Evolutionary conservation across 2,329 filamentous ascomycete genomes (phyloP), one percentile per base, ranked within the genome.

Genomic region (Penicillium hordei): DNA sequence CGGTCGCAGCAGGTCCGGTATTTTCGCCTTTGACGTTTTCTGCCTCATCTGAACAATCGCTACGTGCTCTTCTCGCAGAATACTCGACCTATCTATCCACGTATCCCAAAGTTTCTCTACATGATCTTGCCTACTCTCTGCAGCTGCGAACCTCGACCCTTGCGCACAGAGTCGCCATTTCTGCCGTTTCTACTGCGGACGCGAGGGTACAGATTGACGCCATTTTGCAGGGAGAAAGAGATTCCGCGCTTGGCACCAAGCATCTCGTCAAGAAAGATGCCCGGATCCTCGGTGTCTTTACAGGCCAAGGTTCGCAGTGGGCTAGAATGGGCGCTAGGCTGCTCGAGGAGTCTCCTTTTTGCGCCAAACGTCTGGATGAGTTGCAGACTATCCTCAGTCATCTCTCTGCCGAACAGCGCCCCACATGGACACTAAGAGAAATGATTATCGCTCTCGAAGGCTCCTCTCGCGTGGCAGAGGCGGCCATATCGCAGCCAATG

Each of bases 251-350:
- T 27, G 25, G 25, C 25, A 27, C 25, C 9, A 23, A 10, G n/a
- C 21, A n/a, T n/a, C 39, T 7, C 13, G 6, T n/a, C 17, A 7
- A 17, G 36, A 38, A n/a, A 10, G 6, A 23, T 21, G n/a, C 53
- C 27, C 17, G 12, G n/a, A 34, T 63, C 5, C 46, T 71, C 7
- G 66, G 58, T 21, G 49, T 68, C 12, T 69, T 69, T 39, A 67
- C 65, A 3, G 67, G 65, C 0, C 66, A 69, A 38, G 67, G 67
- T 2, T 58, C 65, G 0, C 67, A 68, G 33, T 68, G 65, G 65
- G 25, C 61, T 5, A 27, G 43, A 10, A 68, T 68, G 66, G 65
- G 62, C 8, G n/a, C 33, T 10, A 31, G 46, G 15, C 55, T 69
- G 4, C 43, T 68, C 10, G 33, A 59, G n/a, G 15, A 38, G 5